Conservation (phyloP, 1,284 basidiomycete genomes). For the Peniophora sp. region DNA sequence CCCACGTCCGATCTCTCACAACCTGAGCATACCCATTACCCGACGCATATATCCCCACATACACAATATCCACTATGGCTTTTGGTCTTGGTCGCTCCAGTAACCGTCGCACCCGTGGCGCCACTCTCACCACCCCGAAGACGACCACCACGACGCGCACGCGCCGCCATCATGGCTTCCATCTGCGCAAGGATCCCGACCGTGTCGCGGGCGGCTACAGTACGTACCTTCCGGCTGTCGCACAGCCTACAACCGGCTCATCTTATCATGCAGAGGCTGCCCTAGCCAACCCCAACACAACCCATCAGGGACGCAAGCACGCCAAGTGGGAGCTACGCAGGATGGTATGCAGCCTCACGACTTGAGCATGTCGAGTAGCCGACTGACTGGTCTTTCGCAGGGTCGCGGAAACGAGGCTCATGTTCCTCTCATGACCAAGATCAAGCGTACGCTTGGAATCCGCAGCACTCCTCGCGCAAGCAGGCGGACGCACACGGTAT, state of each 20-base stretch:
- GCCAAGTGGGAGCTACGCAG: constrained; percentile 36
- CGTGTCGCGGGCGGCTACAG: constrained; percentile 43
- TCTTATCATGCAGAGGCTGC: constrained; percentile 30
- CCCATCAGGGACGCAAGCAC: constrained; percentile 31
- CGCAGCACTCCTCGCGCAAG: constrained; percentile 30
- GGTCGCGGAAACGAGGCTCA: constrained; percentile 32
- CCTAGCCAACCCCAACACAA: constrained; percentile 42
- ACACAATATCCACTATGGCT: no score
- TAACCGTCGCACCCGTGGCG: no score
- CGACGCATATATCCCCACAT: no score
- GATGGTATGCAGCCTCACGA: constrained; percentile 29
- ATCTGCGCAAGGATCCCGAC: constrained; percentile 31
- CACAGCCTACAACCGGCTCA: neutral
- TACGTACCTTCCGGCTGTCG: constrained; percentile 17
- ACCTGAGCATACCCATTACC: no score
- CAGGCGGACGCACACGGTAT: neutral
- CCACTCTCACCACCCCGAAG: neutral
- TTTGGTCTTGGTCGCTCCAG: no score
- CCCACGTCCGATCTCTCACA: no score
- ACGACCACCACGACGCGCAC: constrained; percentile 11
- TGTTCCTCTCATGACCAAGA: constrained; percentile 42
- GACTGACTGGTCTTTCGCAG: constrained; percentile 12
- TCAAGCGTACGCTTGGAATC: constrained; percentile 43
- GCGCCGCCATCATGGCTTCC: constrained; percentile 19
- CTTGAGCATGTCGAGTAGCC: neutral